A percentile compares a stretch with the other conserved stretches of the same genome.
phyloP scores from a whole-genome alignment of 2,329 filamentous ascomycete species.

The Aspergillus sp. region DNA sequence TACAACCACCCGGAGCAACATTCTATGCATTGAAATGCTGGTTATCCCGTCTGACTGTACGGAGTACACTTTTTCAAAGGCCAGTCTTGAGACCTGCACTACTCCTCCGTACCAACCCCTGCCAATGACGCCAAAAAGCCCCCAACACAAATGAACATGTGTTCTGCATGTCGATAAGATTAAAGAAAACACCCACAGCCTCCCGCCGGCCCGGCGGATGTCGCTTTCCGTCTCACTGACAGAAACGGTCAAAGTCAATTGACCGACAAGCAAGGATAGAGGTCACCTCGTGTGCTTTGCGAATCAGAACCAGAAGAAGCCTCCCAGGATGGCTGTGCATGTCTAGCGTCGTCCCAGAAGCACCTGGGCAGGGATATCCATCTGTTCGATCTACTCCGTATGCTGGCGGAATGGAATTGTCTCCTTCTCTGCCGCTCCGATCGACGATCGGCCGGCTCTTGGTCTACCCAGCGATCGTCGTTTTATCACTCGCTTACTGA shows the following conservation, averaged over 20 bases:
- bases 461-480: background rate
- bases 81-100: background rate
- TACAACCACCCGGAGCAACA: no score
- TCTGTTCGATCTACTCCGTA: background rate
- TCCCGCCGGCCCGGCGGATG: constrained; percentile 17
- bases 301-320: background rate
- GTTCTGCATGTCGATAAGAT: constrained; percentile 3
- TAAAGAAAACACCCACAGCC: background rate
- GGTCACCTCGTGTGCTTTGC: background rate
- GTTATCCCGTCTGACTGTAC: no score
- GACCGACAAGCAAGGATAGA: background rate
- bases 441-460: background rate
- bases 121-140: background rate
- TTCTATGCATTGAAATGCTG: no score
- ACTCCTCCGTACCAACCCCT: background rate
- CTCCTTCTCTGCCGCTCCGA: background rate
- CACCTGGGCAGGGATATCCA: background rate
- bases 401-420: background rate
- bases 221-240: constrained; percentile 14
- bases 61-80: no score
- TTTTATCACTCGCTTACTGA: background rate
- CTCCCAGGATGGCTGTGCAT: background rate
- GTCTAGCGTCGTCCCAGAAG: background rate
- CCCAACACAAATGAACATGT: background rate
- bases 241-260: constrained; percentile 8